Evolutionary conservation across 768 basidiomycete genomes (phyloP).

Genomic region (Hericium erinaceus): DNA sequence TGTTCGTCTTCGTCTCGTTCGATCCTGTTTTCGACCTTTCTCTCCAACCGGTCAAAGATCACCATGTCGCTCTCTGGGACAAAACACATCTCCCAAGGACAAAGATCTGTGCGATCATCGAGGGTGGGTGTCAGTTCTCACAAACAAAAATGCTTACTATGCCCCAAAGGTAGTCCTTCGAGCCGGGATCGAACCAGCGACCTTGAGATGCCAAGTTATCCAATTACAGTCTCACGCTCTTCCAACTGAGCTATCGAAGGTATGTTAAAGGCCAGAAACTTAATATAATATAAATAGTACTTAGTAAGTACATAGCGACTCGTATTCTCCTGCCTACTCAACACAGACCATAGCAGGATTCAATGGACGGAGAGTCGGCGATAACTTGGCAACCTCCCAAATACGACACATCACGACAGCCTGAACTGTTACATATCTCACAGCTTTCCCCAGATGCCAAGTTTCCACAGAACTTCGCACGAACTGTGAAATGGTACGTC

Average conservation of each 20-base stretch:
- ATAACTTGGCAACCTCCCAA: slow-evolving; percentile 7
- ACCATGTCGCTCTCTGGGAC: too few relatives aligned
- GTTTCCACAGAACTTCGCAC: slow-evolving; percentile 13
- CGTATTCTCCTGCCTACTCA: too few relatives aligned
- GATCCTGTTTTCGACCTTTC: too few relatives aligned
- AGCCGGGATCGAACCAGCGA: slow-evolving; percentile 6
- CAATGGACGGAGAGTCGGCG: not conserved
- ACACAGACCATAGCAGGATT: not conserved
- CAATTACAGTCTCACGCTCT: slow-evolving; percentile 6
- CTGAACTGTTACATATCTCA: not conserved
- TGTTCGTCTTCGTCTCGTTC: too few relatives aligned
- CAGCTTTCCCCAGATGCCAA: slow-evolving; percentile 3
- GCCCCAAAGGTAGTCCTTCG: not conserved
- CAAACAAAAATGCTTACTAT: too few relatives aligned
- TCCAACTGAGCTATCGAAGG: slow-evolving; percentile 7
- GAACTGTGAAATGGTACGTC: slow-evolving; percentile 13
- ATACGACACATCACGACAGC: slow-evolving; percentile 7
- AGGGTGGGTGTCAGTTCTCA: too few relatives aligned
- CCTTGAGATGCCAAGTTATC: not conserved
- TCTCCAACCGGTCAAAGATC: too few relatives aligned
- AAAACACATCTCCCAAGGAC: too few relatives aligned
- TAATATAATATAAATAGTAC: too few relatives aligned
- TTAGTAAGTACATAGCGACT: too few relatives aligned
- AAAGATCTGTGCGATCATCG: too few relatives aligned
- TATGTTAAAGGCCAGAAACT: too few relatives aligned